These are phyloP conservation scores for Backusella psychrophila DNA, from an alignment of 192 early-diverging fungal genomes.

Conservation along the genomic window DNA sequence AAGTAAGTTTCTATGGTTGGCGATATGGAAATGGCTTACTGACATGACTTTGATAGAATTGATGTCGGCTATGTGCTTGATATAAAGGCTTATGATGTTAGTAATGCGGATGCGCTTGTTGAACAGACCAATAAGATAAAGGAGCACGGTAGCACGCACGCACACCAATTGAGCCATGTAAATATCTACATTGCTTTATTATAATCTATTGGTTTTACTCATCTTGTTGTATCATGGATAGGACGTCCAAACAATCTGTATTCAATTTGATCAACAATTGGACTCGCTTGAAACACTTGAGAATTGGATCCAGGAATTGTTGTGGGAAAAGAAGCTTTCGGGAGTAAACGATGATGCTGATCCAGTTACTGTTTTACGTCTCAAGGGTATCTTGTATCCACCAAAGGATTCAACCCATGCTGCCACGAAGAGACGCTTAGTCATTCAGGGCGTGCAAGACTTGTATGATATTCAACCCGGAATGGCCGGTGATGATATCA, in stretches of 20 bases:
- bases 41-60: conserved; percentile 33
- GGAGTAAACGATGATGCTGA: neutral
- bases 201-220: neutral
- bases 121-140: conserved; percentile 25
- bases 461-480: conserved; percentile 64
- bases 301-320: conserved; percentile 57
- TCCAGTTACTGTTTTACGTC: conserved; percentile 48
- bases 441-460: conserved; percentile 67
- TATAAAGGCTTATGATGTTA: conserved; percentile 57
- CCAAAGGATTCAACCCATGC: conserved; percentile 12
- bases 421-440: conserved; percentile 29
- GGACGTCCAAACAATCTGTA: conserved; percentile 56
- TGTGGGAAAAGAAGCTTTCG: conserved; percentile 59
- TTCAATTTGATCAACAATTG: conserved; percentile 38
- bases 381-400: conserved; percentile 60
- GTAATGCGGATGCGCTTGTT: conserved; percentile 15
- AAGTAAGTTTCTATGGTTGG: conserved; percentile 25
- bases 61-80: conserved; percentile 60
- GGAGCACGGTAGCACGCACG: conserved; percentile 14
- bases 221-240: neutral
- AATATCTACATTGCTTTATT: neutral
- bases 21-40: neutral
- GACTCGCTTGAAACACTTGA: conserved; percentile 44
- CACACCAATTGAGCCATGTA: conserved; percentile 30
- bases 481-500: conserved; percentile 21